Conservation (phyloP, 345 rosid genomes). For the Carallia brachiata region DNA sequence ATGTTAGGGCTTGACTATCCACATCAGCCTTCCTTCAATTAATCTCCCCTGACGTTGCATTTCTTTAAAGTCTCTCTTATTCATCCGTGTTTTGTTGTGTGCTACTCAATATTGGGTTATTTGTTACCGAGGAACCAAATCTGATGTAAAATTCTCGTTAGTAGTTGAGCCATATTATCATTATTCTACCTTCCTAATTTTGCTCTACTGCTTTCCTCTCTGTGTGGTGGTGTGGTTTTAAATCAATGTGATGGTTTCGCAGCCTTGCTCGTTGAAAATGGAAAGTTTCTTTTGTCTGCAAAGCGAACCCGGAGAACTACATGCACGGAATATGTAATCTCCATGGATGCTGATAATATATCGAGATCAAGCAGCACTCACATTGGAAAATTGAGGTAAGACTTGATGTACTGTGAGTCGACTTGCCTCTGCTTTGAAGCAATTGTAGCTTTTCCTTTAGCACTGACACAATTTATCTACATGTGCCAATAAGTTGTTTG, state of each 20-base stretch:
- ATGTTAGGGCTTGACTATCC: no score
- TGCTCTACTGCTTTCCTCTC: not conserved
- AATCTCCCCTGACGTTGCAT: no score
- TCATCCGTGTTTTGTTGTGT: no score
- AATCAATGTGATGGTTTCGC: slow-evolving; percentile 15
- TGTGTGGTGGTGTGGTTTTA: not conserved
- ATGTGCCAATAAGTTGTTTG: not conserved
- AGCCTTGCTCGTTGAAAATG: slow-evolving; percentile 85
- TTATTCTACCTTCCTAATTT: not conserved
- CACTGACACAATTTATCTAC: not conserved
- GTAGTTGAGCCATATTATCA: no score
- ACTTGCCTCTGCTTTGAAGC: not conserved
- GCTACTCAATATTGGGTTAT: no score
- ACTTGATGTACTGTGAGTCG: not conserved
- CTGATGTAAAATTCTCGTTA: no score
- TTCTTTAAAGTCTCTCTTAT: no score
- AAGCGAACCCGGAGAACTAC: slow-evolving; percentile 87
- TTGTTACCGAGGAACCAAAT: no score
- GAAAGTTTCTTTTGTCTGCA: slow-evolving; percentile 92
- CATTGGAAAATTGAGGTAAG: slow-evolving; percentile 84
- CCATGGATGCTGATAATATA: slow-evolving; percentile 81
- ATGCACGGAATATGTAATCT: slow-evolving; percentile 86
- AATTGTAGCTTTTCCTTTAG: not conserved
- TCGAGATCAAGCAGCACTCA: slow-evolving; percentile 86
- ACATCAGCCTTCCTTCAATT: no score